phyloP scores from a whole-genome alignment of 1,284 basidiomycete species.

The Apiotrichum montevideense region DNA sequence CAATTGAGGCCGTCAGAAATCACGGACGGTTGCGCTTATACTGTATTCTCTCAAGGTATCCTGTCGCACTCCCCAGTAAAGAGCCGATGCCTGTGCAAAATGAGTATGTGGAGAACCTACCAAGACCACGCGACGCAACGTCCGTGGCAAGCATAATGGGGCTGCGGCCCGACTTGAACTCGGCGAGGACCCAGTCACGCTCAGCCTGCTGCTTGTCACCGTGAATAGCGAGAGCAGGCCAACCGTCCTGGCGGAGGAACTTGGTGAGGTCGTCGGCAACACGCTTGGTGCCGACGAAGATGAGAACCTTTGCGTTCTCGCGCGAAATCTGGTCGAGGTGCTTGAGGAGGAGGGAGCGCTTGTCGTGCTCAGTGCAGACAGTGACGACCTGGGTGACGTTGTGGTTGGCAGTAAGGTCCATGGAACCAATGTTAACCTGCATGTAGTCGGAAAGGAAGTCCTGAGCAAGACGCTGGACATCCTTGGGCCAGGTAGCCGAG shows the following conservation, averaged over 20 bases:
- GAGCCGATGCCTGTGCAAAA: conserved; percentile 23
- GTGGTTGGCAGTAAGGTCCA: conserved; percentile 97
- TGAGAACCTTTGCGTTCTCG: conserved; percentile 97
- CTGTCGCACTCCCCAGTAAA: conserved; percentile 6
- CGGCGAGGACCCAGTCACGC: conserved; percentile 96
- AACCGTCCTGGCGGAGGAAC: conserved; percentile 92
- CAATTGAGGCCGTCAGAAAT: conserved; percentile 15
- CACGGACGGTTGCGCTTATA: conserved; percentile 7
- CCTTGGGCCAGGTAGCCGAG: conserved; percentile 99
- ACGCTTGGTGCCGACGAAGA: conserved; percentile 96
- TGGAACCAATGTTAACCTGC: conserved; percentile 98
- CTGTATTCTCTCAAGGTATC: background rate
- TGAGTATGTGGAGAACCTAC: conserved; percentile 60
- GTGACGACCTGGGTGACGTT: conserved; percentile 95
- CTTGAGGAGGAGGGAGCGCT: conserved; percentile 91
- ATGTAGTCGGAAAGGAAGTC: conserved; percentile 96
- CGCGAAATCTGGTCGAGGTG: conserved; percentile 94
- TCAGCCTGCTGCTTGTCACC: conserved; percentile 89
- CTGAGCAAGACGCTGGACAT: conserved; percentile 94
- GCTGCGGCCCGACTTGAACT: conserved; percentile 96
- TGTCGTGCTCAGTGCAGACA: conserved; percentile 96
- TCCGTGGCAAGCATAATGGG: conserved; percentile 98
- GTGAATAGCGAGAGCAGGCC: conserved; percentile 97
- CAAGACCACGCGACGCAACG: conserved; percentile 97
- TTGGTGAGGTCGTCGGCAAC: conserved; percentile 98